Evolutionary conservation across 345 rosid species (phyloP).

Genomic region (Gossypium anomalum): DNA sequence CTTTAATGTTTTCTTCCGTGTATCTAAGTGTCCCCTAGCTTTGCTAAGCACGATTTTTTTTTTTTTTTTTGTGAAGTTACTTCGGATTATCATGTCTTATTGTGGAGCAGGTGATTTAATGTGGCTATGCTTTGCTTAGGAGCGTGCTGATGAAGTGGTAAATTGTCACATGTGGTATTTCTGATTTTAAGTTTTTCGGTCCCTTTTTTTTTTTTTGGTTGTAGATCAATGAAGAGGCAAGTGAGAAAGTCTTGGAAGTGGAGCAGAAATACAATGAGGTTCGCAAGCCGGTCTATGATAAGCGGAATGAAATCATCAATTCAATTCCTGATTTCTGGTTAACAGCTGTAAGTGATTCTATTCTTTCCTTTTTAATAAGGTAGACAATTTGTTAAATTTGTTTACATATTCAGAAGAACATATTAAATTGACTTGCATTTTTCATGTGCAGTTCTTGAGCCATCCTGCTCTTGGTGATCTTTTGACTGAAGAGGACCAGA

Average conservation of each 20-base stretch:
- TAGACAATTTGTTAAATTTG: too few species aligned
- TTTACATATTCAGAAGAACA: too few species aligned
- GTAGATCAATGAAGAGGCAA: constrained; percentile 91
- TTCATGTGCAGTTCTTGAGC: neutral
- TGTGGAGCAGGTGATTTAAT: neutral
- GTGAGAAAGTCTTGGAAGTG: constrained; percentile 84
- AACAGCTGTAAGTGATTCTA: constrained; percentile 22
- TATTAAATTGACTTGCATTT: too few species aligned
- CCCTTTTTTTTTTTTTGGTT: neutral
- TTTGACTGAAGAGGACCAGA: neutral
- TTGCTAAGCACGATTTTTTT: too few species aligned
- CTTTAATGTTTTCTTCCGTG: too few species aligned
- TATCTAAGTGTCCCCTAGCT: too few species aligned
- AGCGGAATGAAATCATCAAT: constrained; percentile 66
- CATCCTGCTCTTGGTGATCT: constrained; percentile 4
- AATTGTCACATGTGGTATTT: neutral
- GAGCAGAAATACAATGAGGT: constrained; percentile 78
- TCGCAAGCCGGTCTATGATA: constrained; percentile 83
- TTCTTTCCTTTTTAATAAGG: too few species aligned
- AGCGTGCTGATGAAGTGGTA: too few species aligned
- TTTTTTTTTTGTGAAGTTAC: too few species aligned
- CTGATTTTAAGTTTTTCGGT: neutral
- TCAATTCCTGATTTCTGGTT: constrained; percentile 90
- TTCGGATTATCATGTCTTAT: neutral
- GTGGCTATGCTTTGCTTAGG: neutral